A percentile compares a stretch with the other conserved stretches of the same genome.
These are phyloP conservation scores for Litsea cubeba DNA, from an alignment of 164 flowering plant genomes.

Conservation along the genomic window DNA sequence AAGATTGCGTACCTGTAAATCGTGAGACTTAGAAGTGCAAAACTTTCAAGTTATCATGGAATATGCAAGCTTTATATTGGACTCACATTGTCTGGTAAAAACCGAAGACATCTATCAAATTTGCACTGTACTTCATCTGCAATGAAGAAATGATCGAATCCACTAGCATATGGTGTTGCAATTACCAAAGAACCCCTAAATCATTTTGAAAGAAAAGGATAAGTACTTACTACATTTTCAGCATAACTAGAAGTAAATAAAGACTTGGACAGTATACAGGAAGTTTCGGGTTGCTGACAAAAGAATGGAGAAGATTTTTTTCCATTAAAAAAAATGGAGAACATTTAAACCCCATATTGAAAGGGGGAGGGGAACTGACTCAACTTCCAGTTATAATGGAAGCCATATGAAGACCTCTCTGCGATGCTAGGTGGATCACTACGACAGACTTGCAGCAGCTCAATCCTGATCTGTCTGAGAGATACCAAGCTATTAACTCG, in stretches of 20 bases:
- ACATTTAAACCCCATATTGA: too few species aligned
- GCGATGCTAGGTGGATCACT: too few species aligned
- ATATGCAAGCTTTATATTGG: neutral
- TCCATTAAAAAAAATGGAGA: neutral
- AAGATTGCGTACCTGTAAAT: slow-evolving; percentile 53
- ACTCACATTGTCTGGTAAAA: slow-evolving; percentile 64
- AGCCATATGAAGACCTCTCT: neutral
- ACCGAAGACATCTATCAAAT: slow-evolving; percentile 78
- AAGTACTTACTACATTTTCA: neutral
- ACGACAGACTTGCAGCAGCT: too few species aligned
- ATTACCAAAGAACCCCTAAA: slow-evolving; percentile 76
- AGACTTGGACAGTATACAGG: neutral
- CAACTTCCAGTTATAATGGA: neutral
- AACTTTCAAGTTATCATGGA: slow-evolving; percentile 1
- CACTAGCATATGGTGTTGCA: slow-evolving; percentile 95
- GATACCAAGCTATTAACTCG: too few species aligned
- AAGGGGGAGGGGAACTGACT: neutral
- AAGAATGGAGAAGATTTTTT: neutral
- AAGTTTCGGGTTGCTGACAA: neutral
- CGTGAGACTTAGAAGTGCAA: neutral
- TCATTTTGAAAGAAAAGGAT: slow-evolving; percentile 10
- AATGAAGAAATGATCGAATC: slow-evolving; percentile 88
- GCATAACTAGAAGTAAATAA: neutral
- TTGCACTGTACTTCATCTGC: slow-evolving; percentile 96
- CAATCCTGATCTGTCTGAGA: too few species aligned